phyloP scores from a whole-genome alignment of 2,329 filamentous ascomycete genomes.

The Colletotrichum falcatum region DNA sequence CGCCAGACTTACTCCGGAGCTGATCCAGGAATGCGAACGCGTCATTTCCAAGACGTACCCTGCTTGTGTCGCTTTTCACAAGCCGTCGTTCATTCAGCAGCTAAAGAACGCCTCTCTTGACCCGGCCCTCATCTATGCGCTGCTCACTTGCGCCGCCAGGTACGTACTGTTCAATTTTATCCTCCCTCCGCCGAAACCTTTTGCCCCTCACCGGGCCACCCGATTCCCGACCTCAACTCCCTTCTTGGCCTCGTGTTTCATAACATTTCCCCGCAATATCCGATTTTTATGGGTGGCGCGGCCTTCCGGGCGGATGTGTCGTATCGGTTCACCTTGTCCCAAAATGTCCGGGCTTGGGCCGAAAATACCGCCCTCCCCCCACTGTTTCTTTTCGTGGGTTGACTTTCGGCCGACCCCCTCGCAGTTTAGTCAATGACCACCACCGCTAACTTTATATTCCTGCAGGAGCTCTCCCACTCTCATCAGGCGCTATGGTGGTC shows the following conservation, averaged over 20 bases:
- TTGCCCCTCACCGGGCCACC: background rate
- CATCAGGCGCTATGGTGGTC: slow-evolving; percentile 69
- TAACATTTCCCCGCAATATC: slow-evolving; percentile 42
- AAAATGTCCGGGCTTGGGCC: slow-evolving; percentile 37
- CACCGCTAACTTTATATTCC: slow-evolving; percentile 20
- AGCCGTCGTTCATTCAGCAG: slow-evolving; percentile 71
- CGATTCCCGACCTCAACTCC: slow-evolving; percentile 39
- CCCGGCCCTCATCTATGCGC: slow-evolving; percentile 67
- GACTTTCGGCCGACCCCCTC: slow-evolving; percentile 28
- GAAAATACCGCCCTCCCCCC: background rate
- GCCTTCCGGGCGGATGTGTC: slow-evolving; percentile 38
- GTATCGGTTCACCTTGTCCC: slow-evolving; percentile 28
- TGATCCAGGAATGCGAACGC: slow-evolving; percentile 69
- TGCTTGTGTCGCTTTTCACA: slow-evolving; percentile 72
- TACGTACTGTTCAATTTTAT: slow-evolving; percentile 52
- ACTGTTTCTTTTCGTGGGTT: background rate
- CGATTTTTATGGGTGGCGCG: slow-evolving; percentile 38
- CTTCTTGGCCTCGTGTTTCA: slow-evolving; percentile 43
- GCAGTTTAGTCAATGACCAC: background rate
- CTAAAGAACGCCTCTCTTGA: slow-evolving; percentile 68
- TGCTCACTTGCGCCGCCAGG: slow-evolving; percentile 69
- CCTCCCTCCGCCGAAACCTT: background rate
- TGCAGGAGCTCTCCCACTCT: slow-evolving; percentile 66
- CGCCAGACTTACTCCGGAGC: slow-evolving; percentile 65
- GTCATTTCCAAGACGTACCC: slow-evolving; percentile 72